Evolutionary conservation across 164 flowering plant genomes (phyloP), one percentile per base, ranked within the genome.

Genomic region (Liriodendron chinense): DNA sequence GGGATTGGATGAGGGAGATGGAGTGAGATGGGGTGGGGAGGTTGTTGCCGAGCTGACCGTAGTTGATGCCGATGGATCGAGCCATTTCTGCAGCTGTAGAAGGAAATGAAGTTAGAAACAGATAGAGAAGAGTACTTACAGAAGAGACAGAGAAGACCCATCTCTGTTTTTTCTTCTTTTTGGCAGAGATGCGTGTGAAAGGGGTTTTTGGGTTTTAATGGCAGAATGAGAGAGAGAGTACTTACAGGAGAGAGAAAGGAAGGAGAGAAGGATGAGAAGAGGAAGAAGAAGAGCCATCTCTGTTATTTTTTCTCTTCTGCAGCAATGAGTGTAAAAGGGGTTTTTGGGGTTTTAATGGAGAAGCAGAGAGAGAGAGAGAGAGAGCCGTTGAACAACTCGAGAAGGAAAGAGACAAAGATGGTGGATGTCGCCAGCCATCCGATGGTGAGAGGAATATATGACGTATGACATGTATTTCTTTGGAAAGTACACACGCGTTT

Each of bases 31-130:
- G 90, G 0, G 91, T 68, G 3, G 94, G 98, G 49, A 96, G 88
- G 75, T 96, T 86, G 94, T 91, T 83, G 4, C 96, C 98, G 2
- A 96, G 88, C 72, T 83, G 89, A 10, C 99, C 99, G 65, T 91
- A 95, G 89, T 87, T 87, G 3, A 95, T 66, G 0, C 99, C 99
- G 10, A 87, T 74, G 69, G 82, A 79, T 65, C 76, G 68, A 6
- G 89, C 79, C 65, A 84, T 74, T 43, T 76, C 77, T 14, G 87
- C 97, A 74, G 80, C 96, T 94, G 92, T 49, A 14, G 18, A 73
- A 23, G 48, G 71, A 71, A 13, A 63, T 62, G 47, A 64, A 59
- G 26, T n/a, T 25, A 2, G 26, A 14, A 67, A 14, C 64, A 14
- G 49, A 61, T 13, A 79, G 68, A 73, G 57, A 72, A 56, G 10